These are phyloP conservation scores for Sequoiadendron giganteum DNA, from an alignment of 75 land plant genomes.

Conservation along the genomic window DNA sequence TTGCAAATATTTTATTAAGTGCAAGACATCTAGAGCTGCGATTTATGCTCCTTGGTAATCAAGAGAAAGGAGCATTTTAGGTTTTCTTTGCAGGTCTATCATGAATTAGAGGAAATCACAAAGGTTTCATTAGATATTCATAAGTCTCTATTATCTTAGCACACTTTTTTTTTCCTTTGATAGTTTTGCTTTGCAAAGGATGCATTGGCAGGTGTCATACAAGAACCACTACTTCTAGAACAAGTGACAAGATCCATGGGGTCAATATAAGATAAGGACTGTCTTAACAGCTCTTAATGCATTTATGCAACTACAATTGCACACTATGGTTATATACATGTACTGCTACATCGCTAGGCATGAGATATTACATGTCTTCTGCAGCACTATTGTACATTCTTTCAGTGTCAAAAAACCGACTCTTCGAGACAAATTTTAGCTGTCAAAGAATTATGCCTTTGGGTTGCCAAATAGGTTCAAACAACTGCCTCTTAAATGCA, in stretches of 20 bases:
- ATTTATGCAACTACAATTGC: neutral
- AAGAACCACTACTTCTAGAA: neutral
- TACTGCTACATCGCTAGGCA: neutral
- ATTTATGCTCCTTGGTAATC: neutral
- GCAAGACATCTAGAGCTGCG: neutral
- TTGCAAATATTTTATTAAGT: neutral
- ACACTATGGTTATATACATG: neutral
- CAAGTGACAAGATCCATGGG: neutral
- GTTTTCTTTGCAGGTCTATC: neutral
- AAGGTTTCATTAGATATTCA: neutral
- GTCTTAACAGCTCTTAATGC: neutral
- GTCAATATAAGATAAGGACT: neutral
- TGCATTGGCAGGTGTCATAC: neutral
- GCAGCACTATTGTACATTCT: neutral
- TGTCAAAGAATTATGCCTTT: neutral
- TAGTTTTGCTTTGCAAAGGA: neutral
- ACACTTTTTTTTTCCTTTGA: neutral
- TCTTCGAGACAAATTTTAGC: neutral
- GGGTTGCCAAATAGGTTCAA: neutral
- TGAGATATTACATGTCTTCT: neutral
- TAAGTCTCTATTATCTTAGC: neutral
- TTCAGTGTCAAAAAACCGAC: neutral
- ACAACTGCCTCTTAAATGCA: neutral
- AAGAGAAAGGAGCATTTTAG: neutral
- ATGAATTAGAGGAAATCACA: neutral